A percentile compares a stretch with the other conserved stretches of the same genome.
These are phyloP conservation scores for Amanita phalloides DNA, from an alignment of 768 basidiomycete genomes.

Conservation along the genomic window DNA sequence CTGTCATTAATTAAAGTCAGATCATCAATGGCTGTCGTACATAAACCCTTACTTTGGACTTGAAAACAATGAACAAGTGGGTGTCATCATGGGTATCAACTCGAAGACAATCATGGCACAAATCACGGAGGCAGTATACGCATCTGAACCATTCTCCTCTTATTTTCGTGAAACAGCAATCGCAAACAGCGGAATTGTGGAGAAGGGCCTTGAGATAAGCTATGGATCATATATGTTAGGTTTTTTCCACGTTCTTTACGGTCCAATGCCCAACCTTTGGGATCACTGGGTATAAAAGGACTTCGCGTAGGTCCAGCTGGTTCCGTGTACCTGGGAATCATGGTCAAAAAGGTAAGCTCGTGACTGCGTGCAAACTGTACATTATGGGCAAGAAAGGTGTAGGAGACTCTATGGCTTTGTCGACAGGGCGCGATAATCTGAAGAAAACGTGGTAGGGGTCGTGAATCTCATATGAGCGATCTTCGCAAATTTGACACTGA, in stretches of 20 bases:
- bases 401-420: constrained; percentile 38
- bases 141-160: constrained; percentile 89
- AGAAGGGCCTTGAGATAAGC: constrained; percentile 52
- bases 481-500: constrained; percentile 78
- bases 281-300: constrained; percentile 28
- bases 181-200: constrained; percentile 69
- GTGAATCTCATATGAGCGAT: constrained; percentile 66
- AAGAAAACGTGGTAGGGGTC: constrained; percentile 83
- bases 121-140: constrained; percentile 76
- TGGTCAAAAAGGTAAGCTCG: neutral
- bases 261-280: constrained; percentile 33
- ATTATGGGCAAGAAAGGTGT: constrained; percentile 49
- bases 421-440: constrained; percentile 74
- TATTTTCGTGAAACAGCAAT: constrained; percentile 76
- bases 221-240: constrained; percentile 14
- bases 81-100: constrained; percentile 74
- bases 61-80: constrained; percentile 84
- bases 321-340: constrained; percentile 41
- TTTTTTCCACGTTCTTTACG: no score
- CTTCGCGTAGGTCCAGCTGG: constrained; percentile 48
- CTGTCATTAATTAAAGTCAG: constrained; percentile 18
- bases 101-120: constrained; percentile 78
- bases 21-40: neutral
- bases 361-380: constrained; percentile 17
- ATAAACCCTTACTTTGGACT: constrained; percentile 48